Base-by-base conservation (phyloP, 495 filamentous ascomycete genomes). In the Staphylotrichum tortipilum region DNA sequence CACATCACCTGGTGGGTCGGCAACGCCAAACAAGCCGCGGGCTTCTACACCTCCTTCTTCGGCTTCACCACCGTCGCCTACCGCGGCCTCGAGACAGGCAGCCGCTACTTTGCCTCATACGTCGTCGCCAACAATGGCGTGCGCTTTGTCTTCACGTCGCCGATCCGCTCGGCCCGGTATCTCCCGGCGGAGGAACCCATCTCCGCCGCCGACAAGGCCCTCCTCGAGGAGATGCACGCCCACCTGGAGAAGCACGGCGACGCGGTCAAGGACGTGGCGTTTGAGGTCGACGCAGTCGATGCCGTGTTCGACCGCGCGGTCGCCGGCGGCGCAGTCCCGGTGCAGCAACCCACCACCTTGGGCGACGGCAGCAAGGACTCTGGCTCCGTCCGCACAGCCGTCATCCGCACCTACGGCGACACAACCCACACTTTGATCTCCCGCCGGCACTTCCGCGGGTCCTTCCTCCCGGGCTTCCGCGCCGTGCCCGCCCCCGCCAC, bases 1-100 rank as follows among this genome's bases (percentile, higher is more conserved):
- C 85, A 94, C 62, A 75, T 94, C 39, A 84, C 85, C 59, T 95
- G 89, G 89, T 95, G 86, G 65, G 90, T 96, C 6, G 88, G 88
- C 57, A 96, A 96, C 67, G 90, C 90, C 58, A 95, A 95, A 69
- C 89, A 94, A 75, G 86, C 86, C 0, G 88, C 88, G 35, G 76
- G 80, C 42, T 94, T 83, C 73, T 95, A 92, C 70, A 83, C 83
- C 63, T 82, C 83, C 9, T 83, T 84, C 52, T 83, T 94, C 72
- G 88, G 88, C 34, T 94, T 95, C 75, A 70, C 74, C 49, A 80
- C 78, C 1, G 63, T 94, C 42, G 90, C 90, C 49, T 94, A 92
- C 65, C 76, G 76, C 12, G 89, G 89, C 3, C 82, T 96, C 17
- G 89, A 95, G 63, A 96, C 90, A 0, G 86, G 88, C 55, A 83